Base-by-base conservation (phyloP, 1,284 basidiomycete genomes). In the Hemileia vastatrix region DNA sequence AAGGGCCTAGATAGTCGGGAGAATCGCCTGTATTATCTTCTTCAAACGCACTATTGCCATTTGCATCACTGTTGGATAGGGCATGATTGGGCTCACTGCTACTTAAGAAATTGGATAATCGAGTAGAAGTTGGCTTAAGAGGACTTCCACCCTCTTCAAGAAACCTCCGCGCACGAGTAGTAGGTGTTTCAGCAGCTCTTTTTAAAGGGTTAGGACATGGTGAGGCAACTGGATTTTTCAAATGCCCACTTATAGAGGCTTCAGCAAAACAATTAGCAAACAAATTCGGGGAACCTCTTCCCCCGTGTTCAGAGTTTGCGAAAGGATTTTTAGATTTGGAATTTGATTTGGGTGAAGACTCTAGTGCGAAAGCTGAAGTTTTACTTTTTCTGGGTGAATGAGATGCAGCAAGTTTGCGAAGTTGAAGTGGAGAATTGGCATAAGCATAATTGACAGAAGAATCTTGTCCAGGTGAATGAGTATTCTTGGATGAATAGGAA, bases 1-100 rank as follows among this genome's bases (percentile, higher is more conserved):
- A 63, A 33, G 61, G 61, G 9, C 61, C 61, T 18, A 63, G 47
- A 15, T 56, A n/a, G 18, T 63, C 61, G 19, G 56, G 54, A 6
- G 19, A 21, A 47, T 63, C 54, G 11, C 57, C 43, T 15, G 40
- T 47, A 21, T 55, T 44, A 21, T 31, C 40, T 15, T 55, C 45
- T 40, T 40, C 53, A n/a, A 21, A 49, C 24, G 49, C 33, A 13
- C 6, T 32, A 24, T 45, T 2, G 13, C 13, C 15, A 49, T 11
- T 52, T 56, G 54, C 23, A 21, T 23, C 15, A 13, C 11, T 51
- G 18, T 23, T 8, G 21, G 4, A 15, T 54, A 15, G 19, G 31
- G 19, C 36, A 15, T 4, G 27, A 23, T 24, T 27, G 49, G 18
- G 19, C 15, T 51, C 18, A 27, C 15, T 36, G n/a, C n/a, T n/a